Base-by-base conservation (phyloP, 1,284 basidiomycete genomes). In the Mycosarcoma mackinlayi region DNA sequence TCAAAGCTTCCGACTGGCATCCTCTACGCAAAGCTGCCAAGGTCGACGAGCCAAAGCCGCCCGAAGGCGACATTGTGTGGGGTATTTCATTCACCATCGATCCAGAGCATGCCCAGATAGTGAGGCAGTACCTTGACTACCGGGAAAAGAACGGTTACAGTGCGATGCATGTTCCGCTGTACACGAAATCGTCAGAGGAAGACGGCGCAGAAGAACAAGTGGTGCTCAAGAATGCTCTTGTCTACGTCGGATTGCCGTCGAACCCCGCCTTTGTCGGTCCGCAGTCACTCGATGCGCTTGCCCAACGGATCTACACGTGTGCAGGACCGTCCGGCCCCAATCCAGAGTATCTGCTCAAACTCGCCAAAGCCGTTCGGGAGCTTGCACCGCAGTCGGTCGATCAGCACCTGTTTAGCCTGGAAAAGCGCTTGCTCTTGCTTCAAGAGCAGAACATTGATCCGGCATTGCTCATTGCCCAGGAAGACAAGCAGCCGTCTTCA, bases 81-180 rank as follows among this genome's bases (percentile, higher is more conserved):
- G 92, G 92, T 11, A 84, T 93, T 24, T 90, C 90, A 21, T 92
- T 91, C 81, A 92, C 90, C 11, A 92, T 94, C 77, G 90, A 93
- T 73, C 89, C 91, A 0, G 85, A 80, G 27, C 87, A 91, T 72
- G 88, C 88, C 46, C 83, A 86, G 0, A 90, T 92, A 82, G 92
- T 93, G 14, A 86, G 90, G 35, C 89, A 89, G 49, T 92, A 93
- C 80, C 84, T 94, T 78, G 92, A 92, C 90, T 78, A 91, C 77
- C 86, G 92, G 60, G 92, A 93, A 84, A 92, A 92, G 87, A 90
- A 89, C 44, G 58, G 79, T 38, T 73, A 59, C 51, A 63, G 65
- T 11, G 52, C 78, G 4, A 66, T 76, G 54, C 48, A 62, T 27
- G 75, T 68, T 13, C 55, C 70, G 6, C 63, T 82, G 23, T 72